Evolutionary conservation across 768 basidiomycete genomes (phyloP).

Genomic region (Calocybe cyanea): DNA sequence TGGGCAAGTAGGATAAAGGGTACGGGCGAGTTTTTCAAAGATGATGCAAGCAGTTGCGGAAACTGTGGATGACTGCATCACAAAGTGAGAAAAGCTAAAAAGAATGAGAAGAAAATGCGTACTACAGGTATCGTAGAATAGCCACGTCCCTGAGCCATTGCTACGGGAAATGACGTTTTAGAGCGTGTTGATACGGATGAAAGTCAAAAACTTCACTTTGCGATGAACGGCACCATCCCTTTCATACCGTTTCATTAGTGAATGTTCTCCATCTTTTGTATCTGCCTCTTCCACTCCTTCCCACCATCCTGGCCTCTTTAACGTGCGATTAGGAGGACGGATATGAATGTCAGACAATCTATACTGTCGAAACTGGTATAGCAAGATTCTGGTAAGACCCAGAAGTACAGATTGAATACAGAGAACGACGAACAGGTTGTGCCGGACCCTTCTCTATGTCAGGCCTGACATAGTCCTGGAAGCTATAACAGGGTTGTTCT

Average conservation of each 20-base stretch:
- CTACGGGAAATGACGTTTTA: not conserved
- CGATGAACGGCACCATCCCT: not conserved
- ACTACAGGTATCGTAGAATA: constrained; percentile 10
- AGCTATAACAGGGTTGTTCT: constrained; percentile 7
- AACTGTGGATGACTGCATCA: constrained; percentile 12
- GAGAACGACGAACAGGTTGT: constrained; percentile 4
- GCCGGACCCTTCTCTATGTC: constrained; percentile 1
- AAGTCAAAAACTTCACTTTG: constrained; percentile 1
- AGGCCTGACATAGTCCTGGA: constrained; percentile 2
- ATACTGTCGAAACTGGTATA: constrained; percentile 7
- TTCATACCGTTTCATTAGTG: constrained; percentile 12
- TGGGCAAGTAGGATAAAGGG: constrained; percentile 10
- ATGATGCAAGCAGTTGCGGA: constrained; percentile 11
- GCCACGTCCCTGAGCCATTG: constrained; percentile 6
- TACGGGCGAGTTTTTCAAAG: constrained; percentile 5
- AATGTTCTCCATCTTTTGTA: not conserved
- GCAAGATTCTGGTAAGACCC: not conserved
- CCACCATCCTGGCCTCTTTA: constrained; percentile 9
- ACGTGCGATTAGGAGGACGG: not conserved
- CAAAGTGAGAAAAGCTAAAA: not conserved
- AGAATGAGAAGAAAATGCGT: not conserved
- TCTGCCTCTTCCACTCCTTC: constrained; percentile 3
- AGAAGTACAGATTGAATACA: too few relatives aligned
- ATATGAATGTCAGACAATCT: constrained; percentile 5
- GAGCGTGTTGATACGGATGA: not conserved